Evolutionary conservation across 2,329 filamentous ascomycete genomes (phyloP).

Genomic region (Berkeleyomyces basicola): DNA sequence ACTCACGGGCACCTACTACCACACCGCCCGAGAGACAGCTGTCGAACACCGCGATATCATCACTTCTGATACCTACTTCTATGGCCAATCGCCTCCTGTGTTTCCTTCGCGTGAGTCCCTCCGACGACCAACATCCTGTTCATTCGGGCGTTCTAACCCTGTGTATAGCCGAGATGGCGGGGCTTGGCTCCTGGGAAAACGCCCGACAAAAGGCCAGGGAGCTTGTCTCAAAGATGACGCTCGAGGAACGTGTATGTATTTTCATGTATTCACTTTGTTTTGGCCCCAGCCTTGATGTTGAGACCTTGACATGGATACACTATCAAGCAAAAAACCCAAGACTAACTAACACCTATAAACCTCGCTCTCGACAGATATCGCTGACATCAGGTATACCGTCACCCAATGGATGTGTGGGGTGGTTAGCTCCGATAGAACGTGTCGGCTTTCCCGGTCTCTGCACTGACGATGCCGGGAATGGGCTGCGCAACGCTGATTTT

Average conservation of each 20-base stretch:
- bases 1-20: not conserved
- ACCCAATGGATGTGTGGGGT: conserved; percentile 33
- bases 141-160: conserved; percentile 1
- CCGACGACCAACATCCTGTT: not conserved
- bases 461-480: conserved; percentile 28
- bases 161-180: conserved; percentile 32
- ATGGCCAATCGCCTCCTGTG: conserved; percentile 32
- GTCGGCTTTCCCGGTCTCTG: conserved; percentile 30
- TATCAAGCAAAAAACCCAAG: not conserved
- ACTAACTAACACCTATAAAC: not conserved
- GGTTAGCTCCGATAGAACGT: conserved; percentile 23
- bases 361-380: conserved; percentile 32
- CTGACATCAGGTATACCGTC: conserved; percentile 54
- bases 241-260: conserved; percentile 49
- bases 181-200: conserved; percentile 48
- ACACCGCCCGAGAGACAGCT: not conserved
- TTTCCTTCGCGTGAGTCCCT: conserved; percentile 33
- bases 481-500: conserved; percentile 27
- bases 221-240: conserved; percentile 55
- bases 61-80: conserved; percentile 26
- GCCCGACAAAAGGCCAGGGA: conserved; percentile 50
- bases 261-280: not conserved
- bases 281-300: not conserved
- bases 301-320: not conserved
- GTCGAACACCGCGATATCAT: not conserved